Conservation (phyloP, 345 rosid species). For the Alliaria petiolata region DNA sequence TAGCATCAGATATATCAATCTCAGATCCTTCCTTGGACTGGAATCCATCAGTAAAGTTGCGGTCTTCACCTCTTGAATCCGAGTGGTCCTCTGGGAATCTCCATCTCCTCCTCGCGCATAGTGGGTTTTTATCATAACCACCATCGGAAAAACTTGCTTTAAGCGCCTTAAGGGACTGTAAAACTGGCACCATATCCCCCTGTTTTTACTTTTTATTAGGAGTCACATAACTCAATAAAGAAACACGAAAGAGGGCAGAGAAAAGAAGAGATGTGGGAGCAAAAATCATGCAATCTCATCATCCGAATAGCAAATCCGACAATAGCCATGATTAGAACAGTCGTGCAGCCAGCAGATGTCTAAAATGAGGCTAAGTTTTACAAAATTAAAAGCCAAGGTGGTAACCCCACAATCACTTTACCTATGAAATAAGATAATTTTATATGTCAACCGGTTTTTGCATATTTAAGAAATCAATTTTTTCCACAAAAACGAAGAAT, state of each 20-base stretch:
- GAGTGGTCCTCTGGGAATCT: slow-evolving; percentile 34
- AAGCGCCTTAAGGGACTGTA: slow-evolving; percentile 67
- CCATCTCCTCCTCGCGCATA: slow-evolving; percentile 51
- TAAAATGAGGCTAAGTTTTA: background rate
- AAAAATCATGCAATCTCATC: slow-evolving; percentile 10
- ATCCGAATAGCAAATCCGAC: slow-evolving; percentile 1
- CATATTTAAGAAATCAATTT: background rate
- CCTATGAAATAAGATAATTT: background rate
- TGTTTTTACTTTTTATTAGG: slow-evolving; percentile 37
- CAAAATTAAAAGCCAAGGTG: slow-evolving; percentile 12
- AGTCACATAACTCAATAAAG: background rate
- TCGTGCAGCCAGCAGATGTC: background rate
- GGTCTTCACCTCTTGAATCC: slow-evolving; percentile 28
- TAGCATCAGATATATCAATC: slow-evolving; percentile 57
- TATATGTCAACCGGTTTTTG: background rate
- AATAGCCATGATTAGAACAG: background rate
- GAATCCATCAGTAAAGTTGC: slow-evolving; percentile 37
- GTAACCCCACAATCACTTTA: background rate
- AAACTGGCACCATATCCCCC: slow-evolving; percentile 71
- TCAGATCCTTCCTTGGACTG: slow-evolving; percentile 42
- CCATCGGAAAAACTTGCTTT: slow-evolving; percentile 43
- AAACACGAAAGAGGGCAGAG: slow-evolving; percentile 2
- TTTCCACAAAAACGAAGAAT: background rate
- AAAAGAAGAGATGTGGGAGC: background rate
- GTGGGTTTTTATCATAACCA: slow-evolving; percentile 34